Percentiles rank a stretch among this genome's conserved stretches.
These are phyloP conservation scores for Begonia masoniana DNA, from an alignment of 306 rosid genomes.

Conservation along the genomic window DNA sequence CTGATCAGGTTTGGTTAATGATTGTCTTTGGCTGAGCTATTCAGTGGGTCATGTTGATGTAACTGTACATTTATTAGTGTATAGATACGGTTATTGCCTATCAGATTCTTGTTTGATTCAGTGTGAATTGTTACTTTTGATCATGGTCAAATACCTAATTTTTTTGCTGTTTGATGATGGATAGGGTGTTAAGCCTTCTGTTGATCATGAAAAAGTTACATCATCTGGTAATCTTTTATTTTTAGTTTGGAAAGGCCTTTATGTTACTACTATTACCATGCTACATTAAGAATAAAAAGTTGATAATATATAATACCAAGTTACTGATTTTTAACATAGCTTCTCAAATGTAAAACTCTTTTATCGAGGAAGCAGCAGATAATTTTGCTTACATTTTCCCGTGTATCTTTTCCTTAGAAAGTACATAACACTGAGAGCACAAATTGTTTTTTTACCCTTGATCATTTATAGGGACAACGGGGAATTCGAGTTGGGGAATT, in stretches of 20 bases:
- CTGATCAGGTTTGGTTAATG: conserved; percentile 55
- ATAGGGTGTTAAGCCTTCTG: conserved; percentile 20
- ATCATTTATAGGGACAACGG: conserved; percentile 30
- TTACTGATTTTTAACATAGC: too few species aligned
- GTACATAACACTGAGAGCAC: background rate
- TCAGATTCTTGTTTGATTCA: too few species aligned
- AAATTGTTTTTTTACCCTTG: conserved; percentile 4
- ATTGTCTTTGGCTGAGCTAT: background rate
- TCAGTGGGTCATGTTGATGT: background rate
- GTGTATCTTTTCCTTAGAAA: too few species aligned
- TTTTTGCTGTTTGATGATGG: conserved; percentile 2
- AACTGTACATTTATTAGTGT: background rate
- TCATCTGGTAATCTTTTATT: conserved; percentile 21
- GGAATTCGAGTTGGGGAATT: conserved; percentile 81
- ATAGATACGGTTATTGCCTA: too few species aligned
- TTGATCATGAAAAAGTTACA: conserved; percentile 16
- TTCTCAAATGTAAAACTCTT: too few species aligned
- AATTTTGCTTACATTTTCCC: too few species aligned
- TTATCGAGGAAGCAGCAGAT: too few species aligned
- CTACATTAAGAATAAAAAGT: too few species aligned
- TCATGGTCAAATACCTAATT: conserved; percentile 3
- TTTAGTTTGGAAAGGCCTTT: too few species aligned
- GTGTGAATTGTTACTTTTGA: too few species aligned
- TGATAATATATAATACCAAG: too few species aligned
- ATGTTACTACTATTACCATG: background rate